Evolutionary conservation across 768 basidiomycete genomes (phyloP), one percentile per base, ranked within the genome.

Genomic region (Coprinopsis strossmayeri): DNA sequence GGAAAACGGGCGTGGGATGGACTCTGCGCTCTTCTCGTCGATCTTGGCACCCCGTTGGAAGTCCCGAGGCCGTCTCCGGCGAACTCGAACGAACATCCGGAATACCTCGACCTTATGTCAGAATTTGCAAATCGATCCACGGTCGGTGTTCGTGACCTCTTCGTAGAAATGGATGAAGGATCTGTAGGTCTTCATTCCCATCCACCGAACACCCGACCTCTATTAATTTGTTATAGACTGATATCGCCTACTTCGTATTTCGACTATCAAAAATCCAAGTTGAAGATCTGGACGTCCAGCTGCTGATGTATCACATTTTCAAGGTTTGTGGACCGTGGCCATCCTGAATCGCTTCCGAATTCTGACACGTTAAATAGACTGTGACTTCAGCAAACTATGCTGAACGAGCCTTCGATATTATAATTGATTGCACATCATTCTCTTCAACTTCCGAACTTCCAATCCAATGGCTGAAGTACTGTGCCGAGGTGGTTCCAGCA

Each of bases 1-100:
- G 87, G 87, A 3, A 91, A 88, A 63, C 78, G 78, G n/a, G 81
- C 87, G 1, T 92, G 91, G 91, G 86, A 91, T 56, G 75, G 74
- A 13, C 71, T 92, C 24, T 91, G 90, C 57, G 79, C 80, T 25
- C 70, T 87, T 13, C 73, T 92, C 2, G 87, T 91, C 12, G 90
- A 92, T 53, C 76, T 89, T 25, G 84, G 84, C 20, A 73, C 80
- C 25, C 82, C 81, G 4, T 64, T 84, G 21, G 83, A 85, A 51
- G 74, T 79, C 5, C 87, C 90, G 1, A 72, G 70, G 42, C 66
- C 80, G n/a, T 81, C 87, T 0, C 57, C 57, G 0, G 53, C 71
- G 17, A 56, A 68, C 23, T 77, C 75, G 17, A 53, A 60, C 0
- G 70, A 80, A 9, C 87, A 90, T 61, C 68, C 67, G 17, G 84